Base-by-base conservation (phyloP, 805 yeast genomes). In the Metschnikowia borealis region DNA sequence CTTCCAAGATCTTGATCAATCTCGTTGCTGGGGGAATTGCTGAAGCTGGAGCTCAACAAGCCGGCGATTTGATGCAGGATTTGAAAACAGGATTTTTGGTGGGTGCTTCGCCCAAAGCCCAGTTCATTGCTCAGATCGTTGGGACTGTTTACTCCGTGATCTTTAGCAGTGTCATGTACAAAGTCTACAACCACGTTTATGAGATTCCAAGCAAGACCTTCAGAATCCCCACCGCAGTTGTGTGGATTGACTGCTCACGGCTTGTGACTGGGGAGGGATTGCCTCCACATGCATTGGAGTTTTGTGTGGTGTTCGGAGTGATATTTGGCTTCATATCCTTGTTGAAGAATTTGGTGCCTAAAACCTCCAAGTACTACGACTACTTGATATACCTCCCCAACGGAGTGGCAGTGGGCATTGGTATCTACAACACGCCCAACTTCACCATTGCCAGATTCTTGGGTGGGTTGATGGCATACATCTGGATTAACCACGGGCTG, bases 31-130 rank as follows among this genome's bases (percentile, higher is more conserved):
- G 99, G 15, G 99, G 97, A 13, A 84, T 92, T 38, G 95, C 98
- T 1, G 99, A 92, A 70, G 97, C 98, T 0, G 98, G 98, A 7
- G 97, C 99, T 2, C 98, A 94, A 70, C 99, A 92, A 69, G 97
- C 98, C 2, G 98, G 99, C 31, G 99, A 92, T 68, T 74, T 92
- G 62, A 88, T 94, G 96, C 99, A 92, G 71, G 98, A 94, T 69
- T 74, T 92, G 58, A 94, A 94, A 65, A 91, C 99, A 0, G 98
- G 98, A 0, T 92, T 88, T 67, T 67, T 92, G 47, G 62, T 92
- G 2, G 96, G 96, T 14, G 97, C 98, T 0, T 87, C 96, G 0
- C 97, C 97, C 15, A 80, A 78, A 54, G 96, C 96, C 3, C 99
- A 94, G 67, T 91, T 94, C 59, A 63, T 82, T 18, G 98, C 97